Evolutionary conservation across 139 green algal species (phyloP), one percentile per base, ranked within the genome.

Genomic region (Ulvella scutata): DNA sequence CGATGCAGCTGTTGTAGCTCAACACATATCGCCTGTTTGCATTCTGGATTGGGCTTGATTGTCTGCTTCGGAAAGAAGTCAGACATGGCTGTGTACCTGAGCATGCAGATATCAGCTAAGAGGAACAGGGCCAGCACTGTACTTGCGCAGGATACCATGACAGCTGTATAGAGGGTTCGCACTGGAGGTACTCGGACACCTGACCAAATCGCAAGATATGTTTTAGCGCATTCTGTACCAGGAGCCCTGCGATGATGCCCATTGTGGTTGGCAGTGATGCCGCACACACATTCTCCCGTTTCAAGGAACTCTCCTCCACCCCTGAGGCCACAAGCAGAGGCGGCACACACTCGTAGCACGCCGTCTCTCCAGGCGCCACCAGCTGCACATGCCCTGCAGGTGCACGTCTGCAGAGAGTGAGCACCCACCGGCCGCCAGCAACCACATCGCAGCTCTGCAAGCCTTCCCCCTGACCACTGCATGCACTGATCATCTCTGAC

Each of bases 181-280:
- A 37, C 37, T 21, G 26, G 13, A 72, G 62, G 9, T 67, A 86
- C 40, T 38, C 38, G 7, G 82, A 82, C 13, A 90, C 86, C 75
- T 40, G 72, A 20, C 93, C 93, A 81, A 98, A 98, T 29, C 74
- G 13, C 31, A 98, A 87, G 72, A 98, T 76, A 76, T 95, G 84
- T 82, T 98, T 98, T 13, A 98, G 86, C 0, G 85, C 76, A 76
- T 96, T 96, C 83, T 98, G 94, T 60, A 98, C 94, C 62, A 98
- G 84, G 76, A 98, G 77, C 21, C 92, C 94, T 4, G 94, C 93
- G 29, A 98, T 82, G 62, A 98, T 97, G 78, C 93, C 90, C 94
- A 98, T 98, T 38, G 94, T 98, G 73, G 94, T 98, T 38, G 94
- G 94, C 72, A 98, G 87, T n/a, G 85, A 94, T 33, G 94, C 94